phyloP scores from a whole-genome alignment of 2,329 filamentous ascomycete genomes.

The Scedosporium aurantiacum region DNA sequence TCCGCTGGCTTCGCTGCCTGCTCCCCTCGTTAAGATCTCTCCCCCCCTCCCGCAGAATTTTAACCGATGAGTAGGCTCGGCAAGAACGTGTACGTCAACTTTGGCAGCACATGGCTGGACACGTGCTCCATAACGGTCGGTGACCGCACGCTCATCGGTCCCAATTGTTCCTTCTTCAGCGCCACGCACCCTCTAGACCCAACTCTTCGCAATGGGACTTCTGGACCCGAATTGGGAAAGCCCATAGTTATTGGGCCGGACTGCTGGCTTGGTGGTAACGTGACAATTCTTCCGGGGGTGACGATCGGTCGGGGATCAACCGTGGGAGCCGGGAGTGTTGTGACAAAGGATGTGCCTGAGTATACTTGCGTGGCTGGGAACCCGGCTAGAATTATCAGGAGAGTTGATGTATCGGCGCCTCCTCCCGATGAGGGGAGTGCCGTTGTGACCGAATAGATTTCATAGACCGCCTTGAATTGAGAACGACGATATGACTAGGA shows the following conservation, averaged over 20 bases:
- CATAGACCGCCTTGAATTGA: slow-evolving; percentile 82
- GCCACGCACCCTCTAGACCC: slow-evolving; percentile 72
- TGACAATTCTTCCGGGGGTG: slow-evolving; percentile 62
- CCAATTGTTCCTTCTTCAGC: slow-evolving; percentile 65
- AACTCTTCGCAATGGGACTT: slow-evolving; percentile 58
- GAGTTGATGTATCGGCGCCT: slow-evolving; percentile 17
- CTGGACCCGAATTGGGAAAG: slow-evolving; percentile 64
- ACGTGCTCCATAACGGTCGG: slow-evolving; percentile 66
- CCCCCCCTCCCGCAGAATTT: not conserved
- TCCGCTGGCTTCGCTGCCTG: not conserved
- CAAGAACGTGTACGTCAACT: slow-evolving; percentile 62
- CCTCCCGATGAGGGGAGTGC: not conserved
- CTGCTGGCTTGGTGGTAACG: slow-evolving; percentile 68
- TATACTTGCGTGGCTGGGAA: slow-evolving; percentile 56
- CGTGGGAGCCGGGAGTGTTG: slow-evolving; percentile 71
- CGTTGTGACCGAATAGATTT: slow-evolving; percentile 16
- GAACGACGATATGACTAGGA: slow-evolving; percentile 79
- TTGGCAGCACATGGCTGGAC: slow-evolving; percentile 65
- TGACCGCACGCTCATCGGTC: slow-evolving; percentile 64
- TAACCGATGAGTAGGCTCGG: slow-evolving; percentile 38
- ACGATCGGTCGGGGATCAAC: slow-evolving; percentile 65
- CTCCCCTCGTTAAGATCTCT: slow-evolving; percentile 5
- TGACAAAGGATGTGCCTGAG: slow-evolving; percentile 63
- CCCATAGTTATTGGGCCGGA: slow-evolving; percentile 70
- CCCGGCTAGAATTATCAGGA: slow-evolving; percentile 47